Percentiles rank a stretch among this genome's conserved stretches.
These are phyloP conservation scores for Xylariaceae sp. DNA, from an alignment of 2,329 filamentous ascomycete species.

Conservation along the genomic window DNA sequence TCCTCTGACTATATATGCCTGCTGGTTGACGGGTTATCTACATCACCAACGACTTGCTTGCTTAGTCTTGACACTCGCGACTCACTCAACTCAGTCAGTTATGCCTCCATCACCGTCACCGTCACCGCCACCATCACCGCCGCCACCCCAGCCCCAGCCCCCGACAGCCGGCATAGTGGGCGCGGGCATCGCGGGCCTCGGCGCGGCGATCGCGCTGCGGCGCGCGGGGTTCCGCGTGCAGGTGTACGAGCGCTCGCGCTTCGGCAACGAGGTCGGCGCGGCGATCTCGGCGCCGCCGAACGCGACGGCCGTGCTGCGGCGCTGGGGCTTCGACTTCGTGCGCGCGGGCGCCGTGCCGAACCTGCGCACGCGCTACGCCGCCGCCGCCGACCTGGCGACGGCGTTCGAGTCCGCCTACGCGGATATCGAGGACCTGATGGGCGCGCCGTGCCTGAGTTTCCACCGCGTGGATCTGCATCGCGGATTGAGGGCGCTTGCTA, in stretches of 20 bases:
- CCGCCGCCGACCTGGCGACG: slow-evolving; percentile 19
- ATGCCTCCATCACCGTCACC: neutral
- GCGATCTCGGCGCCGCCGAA: slow-evolving; percentile 49
- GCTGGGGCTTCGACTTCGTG: slow-evolving; percentile 44
- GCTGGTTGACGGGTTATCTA: too few species aligned
- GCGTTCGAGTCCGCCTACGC: slow-evolving; percentile 15
- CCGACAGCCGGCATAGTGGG: slow-evolving; percentile 32
- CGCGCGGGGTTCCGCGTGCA: slow-evolving; percentile 37
- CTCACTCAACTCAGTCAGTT: neutral
- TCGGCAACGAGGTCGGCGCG: slow-evolving; percentile 49
- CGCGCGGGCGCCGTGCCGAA: slow-evolving; percentile 32
- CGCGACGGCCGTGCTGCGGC: slow-evolving; percentile 40
- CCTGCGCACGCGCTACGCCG: slow-evolving; percentile 27
- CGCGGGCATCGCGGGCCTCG: slow-evolving; percentile 40
- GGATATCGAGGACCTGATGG: slow-evolving; percentile 26
- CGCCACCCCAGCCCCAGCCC: neutral
- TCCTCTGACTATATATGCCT: too few species aligned
- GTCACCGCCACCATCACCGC: neutral
- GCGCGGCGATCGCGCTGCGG: slow-evolving; percentile 36
- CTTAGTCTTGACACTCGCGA: too few species aligned
- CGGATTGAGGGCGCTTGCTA: slow-evolving; percentile 44
- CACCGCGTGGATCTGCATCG: slow-evolving; percentile 50
- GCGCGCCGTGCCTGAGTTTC: slow-evolving; percentile 44
- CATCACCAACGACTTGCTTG: too few species aligned
- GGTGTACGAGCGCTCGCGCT: slow-evolving; percentile 38